Evolutionary conservation across 2,329 filamentous ascomycete species (phyloP), one percentile per base, ranked within the genome.

Genomic region (Alternaria brassicae): DNA sequence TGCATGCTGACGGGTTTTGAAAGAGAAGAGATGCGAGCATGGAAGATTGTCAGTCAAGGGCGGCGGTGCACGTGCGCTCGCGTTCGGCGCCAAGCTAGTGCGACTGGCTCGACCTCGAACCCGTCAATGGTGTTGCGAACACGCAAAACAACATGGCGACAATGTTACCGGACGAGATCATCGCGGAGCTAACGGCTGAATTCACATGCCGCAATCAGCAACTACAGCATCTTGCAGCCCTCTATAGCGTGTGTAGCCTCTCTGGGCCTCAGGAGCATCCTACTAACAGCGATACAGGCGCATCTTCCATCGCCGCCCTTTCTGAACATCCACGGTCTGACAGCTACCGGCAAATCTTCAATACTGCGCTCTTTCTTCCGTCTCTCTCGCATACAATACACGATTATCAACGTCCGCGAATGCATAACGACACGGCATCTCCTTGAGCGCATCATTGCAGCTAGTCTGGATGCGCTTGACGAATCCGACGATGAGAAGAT

Each of bases 321-420:
- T 60, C 77, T 97, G 10, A 88, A 97, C 21, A 78, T 96, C 48
- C 89, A 98, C 76, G 95, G 95, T 50, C 87, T 93, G 28, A 89
- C 93, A 71, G 90, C 92, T 2, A 96, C 93, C 0, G 94, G 93
- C 39, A 98, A 98, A 80, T 91, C 88, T 30, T 86, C 86, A 47
- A 84, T 97, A 50, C 82, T 89, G 3, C 82, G 83, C 56, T 82
- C 84, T 3, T 84, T 92, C 15, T 84, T 96, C 2, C 73, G 84
- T 27, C 71, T 74, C 1, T 80, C 85, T 10, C 66, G 66, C 7
- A 71, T 89, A 15, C 79, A 80, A 23, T 85, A 89, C 69, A 85
- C 88, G 36, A 81, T 91, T 28, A 79, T 94, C 60, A 88, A 86
- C 67, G 91, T 88, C 21, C 81, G 85, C 64, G 91, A 94, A 80